A percentile compares a stretch with the other conserved stretches of the same genome.
phyloP scores from a whole-genome alignment of 2,329 filamentous ascomycete genomes.

The Fusarium temperatum region DNA sequence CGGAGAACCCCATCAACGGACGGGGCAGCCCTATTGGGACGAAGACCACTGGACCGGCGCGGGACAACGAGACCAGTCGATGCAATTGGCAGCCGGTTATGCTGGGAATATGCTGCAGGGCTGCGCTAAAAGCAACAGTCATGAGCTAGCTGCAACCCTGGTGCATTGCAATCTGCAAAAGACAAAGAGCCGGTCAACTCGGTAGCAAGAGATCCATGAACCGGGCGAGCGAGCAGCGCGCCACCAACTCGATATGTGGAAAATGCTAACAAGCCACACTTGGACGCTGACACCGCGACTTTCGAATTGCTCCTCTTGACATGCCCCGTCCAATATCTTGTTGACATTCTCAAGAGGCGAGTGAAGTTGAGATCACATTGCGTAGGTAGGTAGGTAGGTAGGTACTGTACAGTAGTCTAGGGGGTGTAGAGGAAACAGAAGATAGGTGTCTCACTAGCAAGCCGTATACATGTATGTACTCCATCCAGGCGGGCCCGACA shows the following conservation, averaged over 20 bases:
- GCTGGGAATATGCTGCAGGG: conserved; percentile 28
- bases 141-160: conserved; percentile 22
- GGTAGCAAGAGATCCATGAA: conserved; percentile 12
- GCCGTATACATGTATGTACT: background rate
- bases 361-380: conserved; percentile 21
- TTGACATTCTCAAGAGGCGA: conserved; percentile 19
- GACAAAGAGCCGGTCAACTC: conserved; percentile 24
- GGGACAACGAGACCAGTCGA: conserved; percentile 26
- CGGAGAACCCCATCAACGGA: conserved; percentile 35
- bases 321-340: conserved; percentile 18
- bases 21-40: conserved; percentile 38
- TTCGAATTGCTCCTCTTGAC: background rate
- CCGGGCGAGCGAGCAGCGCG: conserved; percentile 17
- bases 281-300: conserved; percentile 14
- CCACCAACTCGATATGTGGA: conserved; percentile 29
- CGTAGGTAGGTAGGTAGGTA: background rate
- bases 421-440: conserved; percentile 3
- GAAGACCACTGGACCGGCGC: conserved; percentile 21
- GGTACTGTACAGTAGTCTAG: background rate
- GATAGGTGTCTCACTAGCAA: conserved; percentile 20
- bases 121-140: conserved; percentile 32
- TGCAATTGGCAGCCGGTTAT: conserved; percentile 23
- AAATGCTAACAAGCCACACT: conserved; percentile 32
- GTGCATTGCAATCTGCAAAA: conserved; percentile 27
- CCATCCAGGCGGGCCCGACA: background rate